Base-by-base conservation (phyloP, 139 green algal genomes). In the Mesostigma viride region DNA sequence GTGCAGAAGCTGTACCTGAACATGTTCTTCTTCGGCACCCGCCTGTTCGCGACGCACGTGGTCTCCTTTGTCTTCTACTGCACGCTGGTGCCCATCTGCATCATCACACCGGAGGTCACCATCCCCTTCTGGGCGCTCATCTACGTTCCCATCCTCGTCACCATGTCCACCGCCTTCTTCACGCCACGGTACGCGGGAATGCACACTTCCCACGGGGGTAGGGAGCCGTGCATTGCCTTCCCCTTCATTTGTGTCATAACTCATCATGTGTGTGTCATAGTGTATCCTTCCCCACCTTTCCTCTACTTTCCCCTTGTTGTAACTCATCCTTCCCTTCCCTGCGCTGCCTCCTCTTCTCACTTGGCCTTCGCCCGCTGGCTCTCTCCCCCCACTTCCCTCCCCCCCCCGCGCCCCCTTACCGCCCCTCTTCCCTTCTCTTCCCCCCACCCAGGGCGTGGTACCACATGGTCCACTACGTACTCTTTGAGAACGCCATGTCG, bases 401-500 rank as follows among this genome's bases (percentile, higher is more conserved):
- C n/a, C n/a, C n/a, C n/a, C n/a, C n/a, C n/a, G n/a, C n/a, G n/a
- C n/a, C n/a, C n/a, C n/a, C n/a, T n/a, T n/a, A n/a, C n/a, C n/a
- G n/a, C n/a, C n/a, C n/a, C n/a, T n/a, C n/a, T n/a, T n/a, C n/a
- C n/a, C n/a, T n/a, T n/a, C n/a, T n/a, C n/a, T n/a, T n/a, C n/a
- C n/a, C n/a, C n/a, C n/a, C n/a, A n/a, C n/a, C 5, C 47, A 70
- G 64, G 44, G 63, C 60, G 11, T 69, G 65, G 47, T 28, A 44
- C 14, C 62, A 67, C 62, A 75, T 66, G 60, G 56, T 79, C 2
- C 64, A 32, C 0, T 90, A 87, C 68, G 86, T 94, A 17, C 77
- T 91, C n/a, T 94, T 90, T 69, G 87, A 94, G 74, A 94, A 94
- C 75, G 84, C 84, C n/a, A 94, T 94, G 86, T 80, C 75, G 60